phyloP scores from a whole-genome alignment of 23 red algal genomes.

The Gracilaria domingensis region DNA sequence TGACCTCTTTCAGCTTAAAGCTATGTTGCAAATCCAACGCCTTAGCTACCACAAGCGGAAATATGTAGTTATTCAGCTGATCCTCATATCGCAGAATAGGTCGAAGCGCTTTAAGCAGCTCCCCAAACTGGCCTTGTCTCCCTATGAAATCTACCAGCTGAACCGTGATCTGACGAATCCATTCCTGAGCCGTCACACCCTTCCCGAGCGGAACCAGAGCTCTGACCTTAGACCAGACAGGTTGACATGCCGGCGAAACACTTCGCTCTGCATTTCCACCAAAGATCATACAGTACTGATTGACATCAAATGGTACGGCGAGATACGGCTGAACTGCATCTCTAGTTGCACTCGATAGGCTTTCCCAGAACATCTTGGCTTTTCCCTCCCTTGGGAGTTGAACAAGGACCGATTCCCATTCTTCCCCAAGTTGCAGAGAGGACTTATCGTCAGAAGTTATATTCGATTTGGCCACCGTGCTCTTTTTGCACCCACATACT shows the following conservation, averaged over 20 bases:
- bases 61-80: constrained; percentile 60
- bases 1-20: constrained; percentile 20
- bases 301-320: constrained; percentile 62
- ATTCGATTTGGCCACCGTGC: constrained; percentile 45
- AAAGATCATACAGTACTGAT: constrained; percentile 51
- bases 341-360: constrained; percentile 46
- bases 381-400: constrained; percentile 32
- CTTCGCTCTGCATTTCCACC: constrained; percentile 44
- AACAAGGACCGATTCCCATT: constrained; percentile 45
- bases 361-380: constrained; percentile 63
- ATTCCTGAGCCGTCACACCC: constrained; percentile 49
- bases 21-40: constrained; percentile 55
- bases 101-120: constrained; percentile 42
- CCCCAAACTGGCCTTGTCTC: constrained; percentile 68
- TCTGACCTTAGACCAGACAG: constrained; percentile 68
- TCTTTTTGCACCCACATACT: constrained; percentile 62
- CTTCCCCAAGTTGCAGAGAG: background rate
- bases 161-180: constrained; percentile 58
- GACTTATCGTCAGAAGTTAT: background rate
- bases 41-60: constrained; percentile 73
- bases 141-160: constrained; percentile 66
- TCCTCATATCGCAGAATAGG: constrained; percentile 81
- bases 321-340: constrained; percentile 61
- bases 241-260: constrained; percentile 49
- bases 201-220: constrained; percentile 39